Conservation (phyloP, 495 filamentous ascomycete species). For the Margaritispora aquatica region DNA sequence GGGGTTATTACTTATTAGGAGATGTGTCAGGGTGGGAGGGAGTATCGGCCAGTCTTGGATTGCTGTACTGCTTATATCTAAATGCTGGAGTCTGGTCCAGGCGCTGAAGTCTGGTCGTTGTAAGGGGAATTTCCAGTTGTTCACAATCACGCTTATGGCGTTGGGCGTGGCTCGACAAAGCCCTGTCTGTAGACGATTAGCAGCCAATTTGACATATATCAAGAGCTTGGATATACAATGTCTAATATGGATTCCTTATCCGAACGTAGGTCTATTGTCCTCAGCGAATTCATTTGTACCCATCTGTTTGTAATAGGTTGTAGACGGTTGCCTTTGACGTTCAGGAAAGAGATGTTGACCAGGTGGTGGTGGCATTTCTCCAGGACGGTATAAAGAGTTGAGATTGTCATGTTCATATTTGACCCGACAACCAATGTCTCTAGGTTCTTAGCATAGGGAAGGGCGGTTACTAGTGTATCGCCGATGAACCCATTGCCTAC, state of each 20-base stretch:
- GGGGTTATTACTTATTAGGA: conserved; percentile 11
- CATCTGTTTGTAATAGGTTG: neutral
- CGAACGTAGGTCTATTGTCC: conserved; percentile 2
- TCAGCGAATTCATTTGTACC: conserved; percentile 7
- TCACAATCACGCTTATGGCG: conserved; percentile 2
- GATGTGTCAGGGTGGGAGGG: conserved; percentile 14
- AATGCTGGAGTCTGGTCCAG: conserved; percentile 8
- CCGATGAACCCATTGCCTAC: conserved; percentile 13
- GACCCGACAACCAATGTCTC: conserved; percentile 8
- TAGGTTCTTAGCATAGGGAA: conserved; percentile 14
- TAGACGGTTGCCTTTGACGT: conserved; percentile 1
- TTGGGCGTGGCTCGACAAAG: conserved; percentile 12
- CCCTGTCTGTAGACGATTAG: neutral
- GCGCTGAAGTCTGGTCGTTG: neutral
- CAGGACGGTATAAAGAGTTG: conserved; percentile 5
- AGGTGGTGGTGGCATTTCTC: conserved; percentile 9
- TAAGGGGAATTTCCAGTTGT: conserved; percentile 9
- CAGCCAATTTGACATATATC: neutral
- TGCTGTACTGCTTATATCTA: conserved; percentile 11
- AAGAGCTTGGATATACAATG: conserved; percentile 6
- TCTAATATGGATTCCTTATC: neutral
- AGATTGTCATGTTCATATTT: conserved; percentile 9
- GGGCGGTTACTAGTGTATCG: conserved; percentile 11
- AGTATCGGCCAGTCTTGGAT: conserved; percentile 4
- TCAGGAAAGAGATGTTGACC: conserved; percentile 7